Conservation (phyloP, 192 early-diverging fungal species). For the Backusella macrospora region DNA sequence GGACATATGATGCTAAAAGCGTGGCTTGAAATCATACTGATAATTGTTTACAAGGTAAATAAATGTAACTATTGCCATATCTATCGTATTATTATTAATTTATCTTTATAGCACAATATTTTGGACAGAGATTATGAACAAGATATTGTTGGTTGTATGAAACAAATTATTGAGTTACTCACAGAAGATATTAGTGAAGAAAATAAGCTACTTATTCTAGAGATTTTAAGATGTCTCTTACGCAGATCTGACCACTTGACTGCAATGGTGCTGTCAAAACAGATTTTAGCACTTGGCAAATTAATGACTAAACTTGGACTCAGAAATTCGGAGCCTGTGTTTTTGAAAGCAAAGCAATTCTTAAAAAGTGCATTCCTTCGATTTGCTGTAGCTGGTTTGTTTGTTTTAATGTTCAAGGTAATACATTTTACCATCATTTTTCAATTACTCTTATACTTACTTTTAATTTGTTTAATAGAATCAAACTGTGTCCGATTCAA, state of each 20-base stretch:
- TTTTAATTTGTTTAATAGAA: conserved; percentile 19
- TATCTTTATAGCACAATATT: conserved; percentile 42
- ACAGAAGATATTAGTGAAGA: conserved; percentile 52
- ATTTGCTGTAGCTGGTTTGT: conserved; percentile 61
- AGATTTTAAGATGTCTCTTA: conserved; percentile 53
- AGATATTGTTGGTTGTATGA: conserved; percentile 40
- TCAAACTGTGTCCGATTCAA: conserved; percentile 44
- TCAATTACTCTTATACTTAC: background rate
- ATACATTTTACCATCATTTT: background rate
- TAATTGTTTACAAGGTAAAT: conserved; percentile 61
- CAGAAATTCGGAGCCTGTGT: conserved; percentile 46
- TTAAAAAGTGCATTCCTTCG: conserved; percentile 54
- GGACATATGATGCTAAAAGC: conserved; percentile 50
- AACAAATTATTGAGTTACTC: conserved; percentile 46
- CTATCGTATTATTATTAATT: background rate
- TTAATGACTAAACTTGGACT: conserved; percentile 55
- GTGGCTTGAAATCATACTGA: conserved; percentile 58
- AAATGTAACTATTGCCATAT: background rate
- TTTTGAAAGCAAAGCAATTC: conserved; percentile 55
- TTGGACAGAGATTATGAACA: conserved; percentile 42
- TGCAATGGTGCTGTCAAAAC: conserved; percentile 55
- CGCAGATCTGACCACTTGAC: conserved; percentile 58
- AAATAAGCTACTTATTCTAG: conserved; percentile 56
- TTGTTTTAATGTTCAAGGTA: conserved; percentile 66
- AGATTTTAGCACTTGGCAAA: conserved; percentile 58